These are phyloP conservation scores for Bondarzewia mesenterica DNA, from an alignment of 1,284 basidiomycete species.

Conservation along the genomic window DNA sequence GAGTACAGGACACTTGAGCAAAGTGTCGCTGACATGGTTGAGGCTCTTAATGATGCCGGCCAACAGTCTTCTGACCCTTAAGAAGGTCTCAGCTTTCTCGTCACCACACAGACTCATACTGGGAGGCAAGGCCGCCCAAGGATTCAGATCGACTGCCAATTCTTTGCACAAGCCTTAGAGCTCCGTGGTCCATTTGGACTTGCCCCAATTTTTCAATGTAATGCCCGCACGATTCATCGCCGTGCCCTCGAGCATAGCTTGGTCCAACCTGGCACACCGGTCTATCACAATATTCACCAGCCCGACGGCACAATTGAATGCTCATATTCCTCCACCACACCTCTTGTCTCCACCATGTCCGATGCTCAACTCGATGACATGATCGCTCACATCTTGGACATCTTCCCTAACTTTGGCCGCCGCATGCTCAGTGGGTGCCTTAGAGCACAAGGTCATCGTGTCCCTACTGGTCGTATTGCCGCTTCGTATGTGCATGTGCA, in stretches of 20 bases:
- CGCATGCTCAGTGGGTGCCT: constrained; percentile 18
- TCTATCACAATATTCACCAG: constrained; percentile 9
- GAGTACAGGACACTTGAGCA: too few relatives aligned
- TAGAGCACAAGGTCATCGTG: constrained; percentile 7
- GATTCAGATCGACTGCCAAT: constrained; percentile 20
- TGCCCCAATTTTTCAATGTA: constrained; percentile 14
- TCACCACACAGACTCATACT: constrained; percentile 9
- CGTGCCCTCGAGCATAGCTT: constrained; percentile 24
- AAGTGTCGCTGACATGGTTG: constrained; percentile 14
- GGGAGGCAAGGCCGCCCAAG: constrained; percentile 20
- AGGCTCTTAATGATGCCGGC: constrained; percentile 14
- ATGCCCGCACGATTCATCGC: constrained; percentile 20
- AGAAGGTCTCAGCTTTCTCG: constrained; percentile 9
- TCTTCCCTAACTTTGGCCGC: constrained; percentile 18
- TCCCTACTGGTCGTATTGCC: constrained; percentile 9
- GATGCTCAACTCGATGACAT: constrained; percentile 16
- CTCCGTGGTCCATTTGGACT: constrained; percentile 20
- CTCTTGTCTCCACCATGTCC: constrained; percentile 1
- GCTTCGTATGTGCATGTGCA: constrained; percentile 13
- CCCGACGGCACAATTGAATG: neutral
- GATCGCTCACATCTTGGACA: constrained; percentile 10
- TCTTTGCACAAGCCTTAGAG: constrained; percentile 18
- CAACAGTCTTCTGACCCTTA: constrained; percentile 16
- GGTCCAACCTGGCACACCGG: constrained; percentile 20
- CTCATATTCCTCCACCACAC: neutral